Evolutionary conservation across 2,329 filamentous ascomycete genomes (phyloP), one percentile per base, ranked within the genome.

Genomic region (Scedosporium minutisporum): DNA sequence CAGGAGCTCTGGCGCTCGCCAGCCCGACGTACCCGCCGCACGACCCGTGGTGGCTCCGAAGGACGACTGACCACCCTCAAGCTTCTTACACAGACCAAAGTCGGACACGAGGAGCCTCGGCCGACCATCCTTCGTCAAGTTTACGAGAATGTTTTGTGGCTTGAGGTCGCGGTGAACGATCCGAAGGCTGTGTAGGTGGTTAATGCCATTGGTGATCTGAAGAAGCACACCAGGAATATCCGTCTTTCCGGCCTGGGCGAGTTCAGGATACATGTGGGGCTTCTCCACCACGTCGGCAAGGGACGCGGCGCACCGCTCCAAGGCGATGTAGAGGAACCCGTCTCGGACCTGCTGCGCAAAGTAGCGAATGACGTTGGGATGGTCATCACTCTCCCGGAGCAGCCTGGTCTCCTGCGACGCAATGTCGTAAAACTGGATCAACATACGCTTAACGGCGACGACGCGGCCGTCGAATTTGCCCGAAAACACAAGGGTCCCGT

Each of bases 101-200:
- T 99, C 95, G 0, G 95, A 97, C 42, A 99, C 96, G 4, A 99
- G 84, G 44, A 99, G 82, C n/a, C 93, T 88, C 25, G 92, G 87
- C 42, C 82, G 84, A 51, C 85, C 84, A 64, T 86, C 82, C 68
- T 88, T 86, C 67, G 82, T 86, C 77, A 88, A 87, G 41, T 86
- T 84, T 64, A 97, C 92, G 1, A 99, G 81, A 60, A 99, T 97
- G 68, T 99, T 99, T 70, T 99, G 95, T 0, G 95, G 95, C 73
- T 99, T 99, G 69, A 99, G 84, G 71, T 99, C 95, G 61, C 95
- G 90, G 73, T 99, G 95, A 3, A 99, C 96, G 70, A 99, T 97
- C 65, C 95, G 89, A 53, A 97, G 82, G 18, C 87, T 88, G 75
- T 99, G 95, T 9, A 99, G 79, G 73, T 97, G 93, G 63, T 88